Base-by-base conservation (phyloP, 176 grass and related monocot species). In the Zea luxurians region DNA sequence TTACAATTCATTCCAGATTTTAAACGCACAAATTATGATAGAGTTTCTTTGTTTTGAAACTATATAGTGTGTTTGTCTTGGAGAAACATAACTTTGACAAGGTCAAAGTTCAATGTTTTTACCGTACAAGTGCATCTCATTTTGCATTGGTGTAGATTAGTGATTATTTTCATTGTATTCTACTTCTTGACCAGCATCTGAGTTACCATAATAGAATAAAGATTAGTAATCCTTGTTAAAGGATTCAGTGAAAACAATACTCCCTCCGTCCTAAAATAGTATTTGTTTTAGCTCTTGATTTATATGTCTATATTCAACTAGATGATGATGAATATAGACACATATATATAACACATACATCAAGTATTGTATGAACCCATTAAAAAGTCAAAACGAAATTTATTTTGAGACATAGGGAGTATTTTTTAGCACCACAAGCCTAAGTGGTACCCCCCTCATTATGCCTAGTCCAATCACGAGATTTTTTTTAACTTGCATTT, bases 71-170 rank as follows among this genome's bases (percentile, higher is more conserved):
- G 16, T 21, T 71, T 72, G 7, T 60, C 69, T 62, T 58, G 2
- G n/a, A 59, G 21, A 45, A 55, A 44, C 48, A 61, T 37, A 46
- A 47, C 43, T 20, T 36, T 70, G 12, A 48, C 13, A 58, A 55
- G 13, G 40, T 71, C 17, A 61, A 60, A 13, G 18, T 49, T n/a
- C 4, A 53, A 59, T 12, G 21, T 6, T 37, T 64, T 49, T 65
- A 53, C 49, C n/a, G 7, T 54, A 20, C 42, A 35, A 60, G 35
- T 75, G 7, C 64, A 47, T 81, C 55, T 69, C 15, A 13, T 71
- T 78, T 40, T 85, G 3, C 57, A 60, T 38, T n/a, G 47, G 37
- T 64, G 60, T 74, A 65, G 37, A 67, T 10, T 68, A 75, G 53
- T 61, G 36, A 48, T 75, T 73, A 16, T 74, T 48, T 11, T 45